Conservation (phyloP, 768 basidiomycete genomes). For the Mycena kentingensis region DNA sequence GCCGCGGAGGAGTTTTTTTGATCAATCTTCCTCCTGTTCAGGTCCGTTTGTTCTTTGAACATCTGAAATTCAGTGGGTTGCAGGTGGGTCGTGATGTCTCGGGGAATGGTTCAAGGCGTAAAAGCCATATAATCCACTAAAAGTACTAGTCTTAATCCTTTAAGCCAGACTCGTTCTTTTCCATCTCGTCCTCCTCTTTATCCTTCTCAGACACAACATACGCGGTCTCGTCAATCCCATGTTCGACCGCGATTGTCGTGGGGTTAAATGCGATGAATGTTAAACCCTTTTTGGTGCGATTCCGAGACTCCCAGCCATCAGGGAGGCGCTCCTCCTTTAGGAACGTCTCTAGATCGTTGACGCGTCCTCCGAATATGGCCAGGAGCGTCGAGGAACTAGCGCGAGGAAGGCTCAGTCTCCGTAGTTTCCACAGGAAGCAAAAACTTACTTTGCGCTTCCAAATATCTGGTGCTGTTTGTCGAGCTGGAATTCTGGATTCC, state of each 20-base stretch:
- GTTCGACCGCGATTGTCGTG: conserved; percentile 44
- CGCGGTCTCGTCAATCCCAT: conserved; percentile 40
- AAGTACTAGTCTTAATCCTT: no score
- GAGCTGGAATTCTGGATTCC: conserved; percentile 46
- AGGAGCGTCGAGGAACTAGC: conserved; percentile 62
- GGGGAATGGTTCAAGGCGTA: no score
- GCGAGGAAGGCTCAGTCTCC: not conserved
- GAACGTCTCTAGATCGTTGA: conserved; percentile 54
- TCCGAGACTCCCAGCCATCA: conserved; percentile 68
- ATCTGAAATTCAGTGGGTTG: no score
- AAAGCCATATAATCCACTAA: no score
- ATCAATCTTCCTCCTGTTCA: no score
- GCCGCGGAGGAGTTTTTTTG: no score
- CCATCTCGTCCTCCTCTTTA: not conserved
- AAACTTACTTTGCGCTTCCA: conserved; percentile 43
- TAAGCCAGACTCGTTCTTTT: not conserved
- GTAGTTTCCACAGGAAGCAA: not conserved
- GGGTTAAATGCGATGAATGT: conserved; percentile 59
- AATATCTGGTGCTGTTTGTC: conserved; percentile 30
- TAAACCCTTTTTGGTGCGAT: conserved; percentile 55
- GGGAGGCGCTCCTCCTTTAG: conserved; percentile 71
- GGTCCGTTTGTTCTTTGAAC: no score
- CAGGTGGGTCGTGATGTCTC: no score
- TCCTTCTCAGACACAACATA: no score
- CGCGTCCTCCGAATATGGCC: conserved; percentile 64